A percentile compares a stretch with the other conserved stretches of the same genome.
Evolutionary conservation across 345 rosid genomes (phyloP).

Genomic region (Adansonia digitata): DNA sequence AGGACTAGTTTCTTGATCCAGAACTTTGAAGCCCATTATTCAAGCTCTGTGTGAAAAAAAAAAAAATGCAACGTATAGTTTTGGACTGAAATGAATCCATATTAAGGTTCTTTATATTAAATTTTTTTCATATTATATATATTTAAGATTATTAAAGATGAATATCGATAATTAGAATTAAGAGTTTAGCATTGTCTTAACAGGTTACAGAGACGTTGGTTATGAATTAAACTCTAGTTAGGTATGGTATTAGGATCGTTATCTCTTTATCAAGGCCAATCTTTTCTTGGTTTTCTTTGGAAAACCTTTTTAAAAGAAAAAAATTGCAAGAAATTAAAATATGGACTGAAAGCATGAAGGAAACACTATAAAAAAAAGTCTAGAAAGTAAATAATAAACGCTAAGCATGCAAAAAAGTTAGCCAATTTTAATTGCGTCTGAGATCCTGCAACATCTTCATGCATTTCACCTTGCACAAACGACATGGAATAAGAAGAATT

Average conservation of each 20-base stretch:
- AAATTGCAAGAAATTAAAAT: neutral
- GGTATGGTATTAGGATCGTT: no score
- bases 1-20: neutral
- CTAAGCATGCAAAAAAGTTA: neutral
- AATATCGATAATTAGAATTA: no score
- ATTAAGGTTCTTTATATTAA: neutral
- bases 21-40: neutral
- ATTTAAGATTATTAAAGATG: no score
- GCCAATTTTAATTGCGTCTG: neutral
- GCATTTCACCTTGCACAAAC: slow-evolving; percentile 40
- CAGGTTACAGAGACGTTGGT: no score
- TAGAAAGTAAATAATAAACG: neutral
- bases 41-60: neutral
- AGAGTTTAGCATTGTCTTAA: no score
- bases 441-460: slow-evolving; percentile 14
- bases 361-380: neutral
- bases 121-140: no score
- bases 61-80: neutral
- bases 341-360: neutral
- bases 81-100: neutral
- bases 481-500: slow-evolving; percentile 10
- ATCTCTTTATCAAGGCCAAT: no score
- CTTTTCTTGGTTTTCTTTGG: neutral
- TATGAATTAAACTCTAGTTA: no score
- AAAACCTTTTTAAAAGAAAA: no score